A percentile compares a stretch with the other conserved stretches of the same genome.
phyloP scores from a whole-genome alignment of 352 stramenopile genomes.

The Blastocystis sp. region DNA sequence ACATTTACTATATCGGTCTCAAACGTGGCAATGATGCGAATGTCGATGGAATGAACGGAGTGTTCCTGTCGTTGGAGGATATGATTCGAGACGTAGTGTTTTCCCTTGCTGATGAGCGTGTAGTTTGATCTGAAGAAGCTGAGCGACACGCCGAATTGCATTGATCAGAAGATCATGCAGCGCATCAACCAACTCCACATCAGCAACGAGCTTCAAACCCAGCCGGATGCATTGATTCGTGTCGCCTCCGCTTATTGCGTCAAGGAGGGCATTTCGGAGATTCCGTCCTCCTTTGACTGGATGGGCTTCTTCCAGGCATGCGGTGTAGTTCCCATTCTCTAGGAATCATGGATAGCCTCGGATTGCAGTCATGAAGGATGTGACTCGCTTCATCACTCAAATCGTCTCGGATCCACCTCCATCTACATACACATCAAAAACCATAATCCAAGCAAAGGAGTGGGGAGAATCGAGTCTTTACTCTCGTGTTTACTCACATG shows the following conservation, averaged over 20 bases:
- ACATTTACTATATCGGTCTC: conserved; percentile 59
- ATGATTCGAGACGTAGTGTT: conserved; percentile 20
- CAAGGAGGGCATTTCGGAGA: too few relatives aligned
- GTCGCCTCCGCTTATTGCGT: too few relatives aligned
- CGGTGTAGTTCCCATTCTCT: too few relatives aligned
- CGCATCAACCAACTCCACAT: conserved; percentile 59
- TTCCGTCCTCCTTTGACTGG: too few relatives aligned
- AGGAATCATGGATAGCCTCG: neutral
- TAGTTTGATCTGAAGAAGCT: conserved; percentile 49
- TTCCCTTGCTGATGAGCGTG: too few relatives aligned
- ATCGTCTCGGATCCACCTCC: neutral
- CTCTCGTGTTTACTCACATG: neutral
- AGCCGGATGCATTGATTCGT: too few relatives aligned
- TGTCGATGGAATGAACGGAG: neutral
- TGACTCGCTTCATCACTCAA: neutral
- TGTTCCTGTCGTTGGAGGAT: conserved; percentile 14
- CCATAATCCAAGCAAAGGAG: neutral
- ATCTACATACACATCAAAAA: neutral
- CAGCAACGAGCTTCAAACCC: neutral
- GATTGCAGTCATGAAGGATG: neutral
- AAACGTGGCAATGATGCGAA: conserved; percentile 39
- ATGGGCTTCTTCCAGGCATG: too few relatives aligned
- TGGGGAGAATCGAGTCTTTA: neutral
- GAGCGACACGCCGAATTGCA: conserved; percentile 13
- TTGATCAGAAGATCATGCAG: conserved; percentile 14